phyloP scores from a whole-genome alignment of 2,329 filamentous ascomycete species.

The Nemania bipapillata region DNA sequence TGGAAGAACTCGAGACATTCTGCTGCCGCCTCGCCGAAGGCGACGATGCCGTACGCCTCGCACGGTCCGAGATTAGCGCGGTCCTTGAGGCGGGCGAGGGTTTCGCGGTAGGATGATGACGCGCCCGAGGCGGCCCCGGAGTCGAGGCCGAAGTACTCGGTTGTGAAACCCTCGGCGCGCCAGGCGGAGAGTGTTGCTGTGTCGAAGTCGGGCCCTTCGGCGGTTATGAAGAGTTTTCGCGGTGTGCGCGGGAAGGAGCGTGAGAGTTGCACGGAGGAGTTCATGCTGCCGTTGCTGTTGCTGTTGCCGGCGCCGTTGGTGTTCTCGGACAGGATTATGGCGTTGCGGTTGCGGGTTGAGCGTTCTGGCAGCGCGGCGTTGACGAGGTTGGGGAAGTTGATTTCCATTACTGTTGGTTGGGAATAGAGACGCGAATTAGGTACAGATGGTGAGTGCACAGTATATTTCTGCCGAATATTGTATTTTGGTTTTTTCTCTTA shows the following conservation, averaged over 20 bases:
- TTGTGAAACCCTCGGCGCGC: conserved; percentile 58
- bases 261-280: conserved; percentile 53
- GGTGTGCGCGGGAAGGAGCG: conserved; percentile 53
- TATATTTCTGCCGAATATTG: too few relatives aligned
- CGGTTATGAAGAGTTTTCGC: conserved; percentile 58
- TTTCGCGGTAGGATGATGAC: conserved; percentile 50
- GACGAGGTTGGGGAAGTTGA: conserved; percentile 49
- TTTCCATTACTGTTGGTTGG: conserved; percentile 41
- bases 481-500: neutral
- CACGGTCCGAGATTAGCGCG: conserved; percentile 53
- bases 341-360: conserved; percentile 39
- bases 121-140: conserved; percentile 42
- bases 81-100: conserved; percentile 51
- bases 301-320: neutral
- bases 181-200: conserved; percentile 53
- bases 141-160: conserved; percentile 57
- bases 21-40: conserved; percentile 58
- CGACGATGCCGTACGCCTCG: conserved; percentile 58
- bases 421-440: too few relatives aligned
- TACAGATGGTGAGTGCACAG: too few relatives aligned
- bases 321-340: conserved; percentile 33
- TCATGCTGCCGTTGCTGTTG: conserved; percentile 39
- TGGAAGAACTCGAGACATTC: conserved; percentile 60
- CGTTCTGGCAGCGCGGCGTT: conserved; percentile 46
- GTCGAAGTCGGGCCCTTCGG: conserved; percentile 58